phyloP scores from a whole-genome alignment of 2,329 filamentous ascomycete genomes.

The Cercospora berteroae region DNA sequence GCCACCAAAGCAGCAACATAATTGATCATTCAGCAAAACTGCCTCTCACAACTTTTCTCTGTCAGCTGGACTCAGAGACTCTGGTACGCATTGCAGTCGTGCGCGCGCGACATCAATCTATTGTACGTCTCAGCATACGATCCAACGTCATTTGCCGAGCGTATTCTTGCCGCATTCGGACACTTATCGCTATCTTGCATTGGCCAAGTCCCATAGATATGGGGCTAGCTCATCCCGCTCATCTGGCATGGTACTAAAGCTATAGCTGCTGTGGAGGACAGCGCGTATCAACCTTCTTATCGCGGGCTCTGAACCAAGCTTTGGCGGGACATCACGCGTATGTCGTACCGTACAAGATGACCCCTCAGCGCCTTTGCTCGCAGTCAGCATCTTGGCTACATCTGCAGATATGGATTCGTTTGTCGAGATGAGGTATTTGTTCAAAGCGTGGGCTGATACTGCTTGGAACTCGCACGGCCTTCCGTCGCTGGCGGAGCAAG shows the following conservation, averaged over 20 bases:
- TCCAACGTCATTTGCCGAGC: background rate
- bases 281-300: slow-evolving; percentile 11
- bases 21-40: background rate
- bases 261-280: slow-evolving; percentile 1
- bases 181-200: slow-evolving; percentile 5
- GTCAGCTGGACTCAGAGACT: background rate
- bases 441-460: background rate
- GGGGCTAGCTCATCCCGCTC: background rate
- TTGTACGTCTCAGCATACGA: background rate
- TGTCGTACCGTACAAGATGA: background rate
- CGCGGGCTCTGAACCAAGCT: slow-evolving; percentile 1
- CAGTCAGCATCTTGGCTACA: background rate
- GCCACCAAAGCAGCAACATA: background rate
- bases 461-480: background rate
- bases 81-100: background rate
- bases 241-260: background rate
- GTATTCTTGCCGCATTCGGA: slow-evolving; percentile 2
- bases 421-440: background rate
- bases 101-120: background rate
- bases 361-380: background rate
- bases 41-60: background rate
- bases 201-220: background rate
- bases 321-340: background rate
- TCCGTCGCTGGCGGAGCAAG: background rate
- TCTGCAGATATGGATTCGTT: background rate